Percentiles rank a stretch among this genome's conserved stretches.
Evolutionary conservation across 2,329 filamentous ascomycete species (phyloP).

Genomic region (Tetracladium maxilliforme): DNA sequence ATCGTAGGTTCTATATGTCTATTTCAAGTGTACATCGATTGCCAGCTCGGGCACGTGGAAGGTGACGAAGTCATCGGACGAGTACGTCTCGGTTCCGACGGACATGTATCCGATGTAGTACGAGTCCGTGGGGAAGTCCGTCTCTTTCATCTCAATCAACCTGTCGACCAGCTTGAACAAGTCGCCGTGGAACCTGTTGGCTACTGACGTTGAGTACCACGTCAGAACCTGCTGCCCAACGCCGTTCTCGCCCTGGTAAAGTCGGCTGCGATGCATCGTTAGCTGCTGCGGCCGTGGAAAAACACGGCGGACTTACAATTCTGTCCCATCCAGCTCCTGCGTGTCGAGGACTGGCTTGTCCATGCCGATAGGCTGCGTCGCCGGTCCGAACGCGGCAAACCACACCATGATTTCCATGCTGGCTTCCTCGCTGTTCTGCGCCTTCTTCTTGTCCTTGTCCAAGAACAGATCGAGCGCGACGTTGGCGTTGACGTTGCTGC

Average conservation of each 20-base stretch:
- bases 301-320: too few relatives aligned
- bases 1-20: neutral
- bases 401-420: slow-evolving; percentile 41
- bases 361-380: slow-evolving; percentile 31
- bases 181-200: slow-evolving; percentile 28
- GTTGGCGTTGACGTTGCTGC: slow-evolving; percentile 31
- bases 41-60: slow-evolving; percentile 23
- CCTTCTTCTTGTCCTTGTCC: slow-evolving; percentile 23
- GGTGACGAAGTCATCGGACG: slow-evolving; percentile 25
- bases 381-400: slow-evolving; percentile 30
- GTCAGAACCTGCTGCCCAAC: slow-evolving; percentile 30
- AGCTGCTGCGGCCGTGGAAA: too few relatives aligned
- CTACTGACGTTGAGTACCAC: slow-evolving; percentile 24
- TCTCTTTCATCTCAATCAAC: slow-evolving; percentile 17
- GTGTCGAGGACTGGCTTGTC: slow-evolving; percentile 3
- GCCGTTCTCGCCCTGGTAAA: slow-evolving; percentile 25
- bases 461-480: slow-evolving; percentile 45
- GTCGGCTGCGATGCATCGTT: slow-evolving; percentile 13
- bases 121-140: slow-evolving; percentile 18
- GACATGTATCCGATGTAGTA: slow-evolving; percentile 36
- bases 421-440: slow-evolving; percentile 20
- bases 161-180: slow-evolving; percentile 26
- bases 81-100: slow-evolving; percentile 35
- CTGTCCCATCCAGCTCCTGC: neutral
- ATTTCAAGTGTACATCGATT: slow-evolving; percentile 11